phyloP scores from a whole-genome alignment of 306 rosid genomes.

The Begonia peltatifolia region DNA sequence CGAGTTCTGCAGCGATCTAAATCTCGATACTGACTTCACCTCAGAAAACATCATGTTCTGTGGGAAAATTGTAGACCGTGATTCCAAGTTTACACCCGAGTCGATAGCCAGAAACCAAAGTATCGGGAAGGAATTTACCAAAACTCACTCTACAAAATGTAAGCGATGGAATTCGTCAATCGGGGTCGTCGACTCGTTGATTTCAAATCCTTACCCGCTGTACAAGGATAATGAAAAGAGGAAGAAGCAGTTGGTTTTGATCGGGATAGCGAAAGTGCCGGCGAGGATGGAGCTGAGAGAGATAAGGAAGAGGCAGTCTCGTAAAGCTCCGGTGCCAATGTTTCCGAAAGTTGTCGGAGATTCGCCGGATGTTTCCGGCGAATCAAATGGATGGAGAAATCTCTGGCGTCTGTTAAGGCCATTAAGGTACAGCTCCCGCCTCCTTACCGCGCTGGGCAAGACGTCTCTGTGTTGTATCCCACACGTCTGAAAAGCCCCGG shows the following conservation, averaged over 20 bases:
- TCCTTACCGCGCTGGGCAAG: slow-evolving; percentile 14
- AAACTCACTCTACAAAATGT: background rate
- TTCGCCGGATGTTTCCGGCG: slow-evolving; percentile 2
- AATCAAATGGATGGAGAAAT: slow-evolving; percentile 2
- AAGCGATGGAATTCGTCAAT: background rate
- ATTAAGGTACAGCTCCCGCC: slow-evolving; percentile 14
- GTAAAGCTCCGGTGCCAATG: slow-evolving; percentile 15
- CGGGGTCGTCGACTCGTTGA: background rate
- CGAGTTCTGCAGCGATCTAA: slow-evolving; percentile 16
- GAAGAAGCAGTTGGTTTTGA: slow-evolving; percentile 19
- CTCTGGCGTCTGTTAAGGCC: slow-evolving; percentile 15
- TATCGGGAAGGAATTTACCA: background rate
- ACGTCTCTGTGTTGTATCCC: slow-evolving; percentile 20
- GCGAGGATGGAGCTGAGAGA: slow-evolving; percentile 29
- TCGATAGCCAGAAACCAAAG: slow-evolving; percentile 7
- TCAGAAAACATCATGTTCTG: slow-evolving; percentile 8
- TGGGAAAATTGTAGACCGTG: slow-evolving; percentile 14
- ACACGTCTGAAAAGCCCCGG: background rate
- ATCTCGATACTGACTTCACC: background rate
- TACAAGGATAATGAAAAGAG: too few relatives aligned
- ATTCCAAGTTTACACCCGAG: slow-evolving; percentile 3
- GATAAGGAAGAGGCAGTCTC: slow-evolving; percentile 24
- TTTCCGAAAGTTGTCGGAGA: slow-evolving; percentile 11
- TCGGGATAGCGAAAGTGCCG: slow-evolving; percentile 23
- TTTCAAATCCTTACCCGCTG: background rate